Evolutionary conservation across 2,329 filamentous ascomycete species (phyloP).

Genomic region (Setomelanomma holmii): DNA sequence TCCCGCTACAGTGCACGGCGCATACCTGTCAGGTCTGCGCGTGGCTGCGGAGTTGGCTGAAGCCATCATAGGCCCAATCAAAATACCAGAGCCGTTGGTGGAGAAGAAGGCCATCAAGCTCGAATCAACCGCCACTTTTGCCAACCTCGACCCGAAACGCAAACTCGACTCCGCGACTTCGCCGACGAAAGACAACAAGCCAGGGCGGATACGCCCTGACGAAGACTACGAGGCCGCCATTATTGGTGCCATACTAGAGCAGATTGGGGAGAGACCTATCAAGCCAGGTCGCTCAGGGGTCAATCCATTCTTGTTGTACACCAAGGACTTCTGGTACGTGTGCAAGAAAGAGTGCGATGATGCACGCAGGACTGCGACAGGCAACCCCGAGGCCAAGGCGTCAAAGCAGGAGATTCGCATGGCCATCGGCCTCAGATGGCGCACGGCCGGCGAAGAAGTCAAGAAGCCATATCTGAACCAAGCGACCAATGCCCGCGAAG

Average conservation of each 20-base stretch:
- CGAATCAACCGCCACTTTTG: constrained; percentile 22
- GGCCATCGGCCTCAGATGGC: constrained; percentile 91
- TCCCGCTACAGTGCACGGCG: constrained; percentile 95
- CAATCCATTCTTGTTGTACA: constrained; percentile 90
- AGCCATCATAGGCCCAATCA: constrained; percentile 79
- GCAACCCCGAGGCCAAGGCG: constrained; percentile 72
- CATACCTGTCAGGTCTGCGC: constrained; percentile 90
- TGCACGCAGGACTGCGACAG: constrained; percentile 68
- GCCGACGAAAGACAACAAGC: constrained; percentile 22
- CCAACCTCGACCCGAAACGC: constrained; percentile 30
- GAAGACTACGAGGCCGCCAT: constrained; percentile 65
- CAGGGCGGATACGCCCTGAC: constrained; percentile 35
- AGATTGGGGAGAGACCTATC: constrained; percentile 77
- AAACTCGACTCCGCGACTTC: constrained; percentile 27
- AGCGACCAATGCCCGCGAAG: constrained; percentile 73
- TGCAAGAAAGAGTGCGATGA: constrained; percentile 72
- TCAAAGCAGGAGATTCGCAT: constrained; percentile 77
- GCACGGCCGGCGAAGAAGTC: constrained; percentile 72
- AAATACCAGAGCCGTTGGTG: constrained; percentile 76
- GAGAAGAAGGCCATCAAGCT: constrained; percentile 60
- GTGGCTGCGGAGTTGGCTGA: constrained; percentile 88
- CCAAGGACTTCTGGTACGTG: constrained; percentile 73
- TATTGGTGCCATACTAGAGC: constrained; percentile 61
- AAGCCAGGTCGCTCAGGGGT: constrained; percentile 76
- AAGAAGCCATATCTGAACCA: constrained; percentile 80